Evolutionary conservation across 148 eudicot genomes (phyloP).

Genomic region (Salicornia ramosissima): DNA sequence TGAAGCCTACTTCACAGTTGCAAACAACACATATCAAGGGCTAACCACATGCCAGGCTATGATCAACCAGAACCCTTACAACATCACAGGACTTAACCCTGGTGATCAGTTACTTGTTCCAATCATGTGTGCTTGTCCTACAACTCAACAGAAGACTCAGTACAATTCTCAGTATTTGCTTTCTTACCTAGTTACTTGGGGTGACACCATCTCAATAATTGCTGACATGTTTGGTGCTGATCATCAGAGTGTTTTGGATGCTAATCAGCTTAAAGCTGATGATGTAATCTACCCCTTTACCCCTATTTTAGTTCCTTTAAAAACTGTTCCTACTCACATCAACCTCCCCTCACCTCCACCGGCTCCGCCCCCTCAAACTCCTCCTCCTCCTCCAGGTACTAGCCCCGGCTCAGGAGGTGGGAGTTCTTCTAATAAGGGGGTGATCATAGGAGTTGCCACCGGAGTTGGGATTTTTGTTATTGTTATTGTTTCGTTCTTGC

Average conservation of each 20-base stretch:
- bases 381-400: conserved; percentile 25
- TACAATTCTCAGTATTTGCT: conserved; percentile 43
- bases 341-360: conserved; percentile 28
- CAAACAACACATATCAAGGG: conserved; percentile 55
- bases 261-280: conserved; percentile 41
- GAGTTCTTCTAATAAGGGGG: conserved; percentile 44
- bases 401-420: no score
- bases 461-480: conserved; percentile 44
- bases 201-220: conserved; percentile 28
- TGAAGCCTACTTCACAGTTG: conserved; percentile 49
- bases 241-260: conserved; percentile 30
- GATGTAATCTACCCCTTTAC: conserved; percentile 47
- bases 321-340: conserved; percentile 33
- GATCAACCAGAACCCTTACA: conserved; percentile 36
- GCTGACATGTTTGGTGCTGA: conserved; percentile 38
- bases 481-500: conserved; percentile 8
- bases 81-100: background rate
- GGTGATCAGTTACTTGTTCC: conserved; percentile 41
- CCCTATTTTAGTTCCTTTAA: conserved; percentile 55
- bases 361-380: conserved; percentile 21
- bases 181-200: conserved; percentile 36
- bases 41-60: conserved; percentile 60
- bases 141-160: conserved; percentile 33
- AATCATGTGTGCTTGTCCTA: conserved; percentile 69
- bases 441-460: conserved; percentile 44